Percentiles rank a stretch among this genome's conserved stretches.
Conservation (phyloP, 1,139 yeast species). For the Pichia sp. region DNA sequence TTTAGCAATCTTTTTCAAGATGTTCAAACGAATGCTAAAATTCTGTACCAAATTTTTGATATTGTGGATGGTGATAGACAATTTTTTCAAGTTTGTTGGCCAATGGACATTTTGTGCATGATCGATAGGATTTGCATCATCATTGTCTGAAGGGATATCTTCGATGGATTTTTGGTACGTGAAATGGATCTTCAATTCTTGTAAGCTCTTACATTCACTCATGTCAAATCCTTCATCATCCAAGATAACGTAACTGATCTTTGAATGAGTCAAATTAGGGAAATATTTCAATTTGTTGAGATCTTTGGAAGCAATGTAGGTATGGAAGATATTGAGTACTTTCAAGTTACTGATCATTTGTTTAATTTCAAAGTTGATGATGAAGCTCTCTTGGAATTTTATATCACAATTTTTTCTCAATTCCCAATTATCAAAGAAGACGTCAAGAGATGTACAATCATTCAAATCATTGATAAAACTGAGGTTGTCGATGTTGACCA, state of each 20-base stretch:
- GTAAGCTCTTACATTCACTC: slow-evolving; percentile 21
- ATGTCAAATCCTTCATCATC: slow-evolving; percentile 24
- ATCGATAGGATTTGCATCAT: not conserved
- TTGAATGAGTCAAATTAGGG: slow-evolving; percentile 24
- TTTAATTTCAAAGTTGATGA: slow-evolving; percentile 19
- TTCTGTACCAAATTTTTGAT: slow-evolving; percentile 23
- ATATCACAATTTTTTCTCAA: slow-evolving; percentile 22
- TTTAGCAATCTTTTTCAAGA: slow-evolving; percentile 21
- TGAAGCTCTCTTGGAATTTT: slow-evolving; percentile 20
- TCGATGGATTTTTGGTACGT: slow-evolving; percentile 20
- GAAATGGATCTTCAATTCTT: slow-evolving; percentile 25
- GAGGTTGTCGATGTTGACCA: slow-evolving; percentile 24
- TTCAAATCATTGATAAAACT: slow-evolving; percentile 21
- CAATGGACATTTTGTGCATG: slow-evolving; percentile 17
- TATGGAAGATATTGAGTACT: slow-evolving; percentile 24
- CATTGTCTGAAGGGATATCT: slow-evolving; percentile 4
- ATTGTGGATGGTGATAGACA: slow-evolving; percentile 25
- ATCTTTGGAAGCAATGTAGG: slow-evolving; percentile 23
- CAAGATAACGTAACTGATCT: slow-evolving; percentile 23
- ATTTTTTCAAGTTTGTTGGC: slow-evolving; percentile 23
- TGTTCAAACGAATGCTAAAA: slow-evolving; percentile 22
- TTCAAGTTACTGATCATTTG: slow-evolving; percentile 16
- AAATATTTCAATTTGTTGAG: slow-evolving; percentile 19
- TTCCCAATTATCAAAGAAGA: slow-evolving; percentile 26
- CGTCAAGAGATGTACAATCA: slow-evolving; percentile 21